Conservation (phyloP, 192 early-diverging fungal species). For the Coemansia sp. region DNA sequence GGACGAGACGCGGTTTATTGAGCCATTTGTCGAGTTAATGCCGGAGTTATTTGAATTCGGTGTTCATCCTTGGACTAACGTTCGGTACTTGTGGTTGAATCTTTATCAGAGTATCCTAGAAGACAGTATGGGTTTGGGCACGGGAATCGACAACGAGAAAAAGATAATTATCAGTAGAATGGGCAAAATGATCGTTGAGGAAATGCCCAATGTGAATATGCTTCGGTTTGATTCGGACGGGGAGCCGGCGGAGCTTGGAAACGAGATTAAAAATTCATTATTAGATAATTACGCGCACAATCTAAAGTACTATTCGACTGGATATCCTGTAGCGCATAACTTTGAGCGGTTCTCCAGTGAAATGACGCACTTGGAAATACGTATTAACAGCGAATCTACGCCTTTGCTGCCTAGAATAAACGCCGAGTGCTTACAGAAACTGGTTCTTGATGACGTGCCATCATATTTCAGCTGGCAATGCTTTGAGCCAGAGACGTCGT, state of each 20-base stretch:
- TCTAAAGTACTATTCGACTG: not conserved
- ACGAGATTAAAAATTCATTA: not conserved
- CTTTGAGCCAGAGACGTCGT: not conserved
- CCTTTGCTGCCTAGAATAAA: not conserved
- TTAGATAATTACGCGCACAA: not conserved
- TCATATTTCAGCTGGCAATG: not conserved
- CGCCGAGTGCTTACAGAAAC: not conserved
- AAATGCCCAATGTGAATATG: not conserved
- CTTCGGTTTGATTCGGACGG: not conserved
- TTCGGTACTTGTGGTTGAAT: not conserved
- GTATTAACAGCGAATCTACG: not conserved
- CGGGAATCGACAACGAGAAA: not conserved
- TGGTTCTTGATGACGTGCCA: not conserved
- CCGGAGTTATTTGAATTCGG: not conserved
- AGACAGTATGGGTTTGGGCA: not conserved
- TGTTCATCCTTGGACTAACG: not conserved
- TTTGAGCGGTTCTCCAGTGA: not conserved
- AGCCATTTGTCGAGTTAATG: constrained; percentile 1
- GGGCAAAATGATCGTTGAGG: not conserved
- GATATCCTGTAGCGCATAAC: not conserved
- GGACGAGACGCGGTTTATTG: not conserved
- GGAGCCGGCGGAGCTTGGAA: not conserved
- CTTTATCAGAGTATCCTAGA: not conserved
- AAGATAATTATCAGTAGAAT: not conserved
- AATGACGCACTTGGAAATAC: not conserved